These are phyloP conservation scores for Gossypium rotundifolium DNA, from an alignment of 345 rosid genomes.

Conservation along the genomic window DNA sequence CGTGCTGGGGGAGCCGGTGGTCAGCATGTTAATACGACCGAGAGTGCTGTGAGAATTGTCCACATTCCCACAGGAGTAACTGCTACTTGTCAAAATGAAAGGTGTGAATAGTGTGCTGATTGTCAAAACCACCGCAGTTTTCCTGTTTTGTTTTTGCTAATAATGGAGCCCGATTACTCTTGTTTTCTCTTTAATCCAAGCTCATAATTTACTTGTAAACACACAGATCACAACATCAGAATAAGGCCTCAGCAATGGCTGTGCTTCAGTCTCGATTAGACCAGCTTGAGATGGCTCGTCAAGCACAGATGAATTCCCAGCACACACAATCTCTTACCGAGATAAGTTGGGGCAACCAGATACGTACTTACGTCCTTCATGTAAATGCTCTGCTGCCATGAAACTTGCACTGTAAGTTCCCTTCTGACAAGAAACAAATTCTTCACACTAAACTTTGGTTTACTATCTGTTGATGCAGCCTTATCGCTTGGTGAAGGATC, in stretches of 20 bases:
- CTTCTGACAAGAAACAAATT: neutral
- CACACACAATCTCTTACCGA: conserved; percentile 92
- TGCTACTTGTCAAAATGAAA: conserved; percentile 88
- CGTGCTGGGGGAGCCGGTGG: conserved; percentile 95
- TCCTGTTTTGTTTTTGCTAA: conserved; percentile 6
- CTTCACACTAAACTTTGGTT: neutral
- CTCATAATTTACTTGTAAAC: conserved; percentile 6
- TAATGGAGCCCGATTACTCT: neutral
- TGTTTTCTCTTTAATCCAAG: neutral
- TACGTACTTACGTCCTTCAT: conserved; percentile 82
- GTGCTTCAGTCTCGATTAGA: conserved; percentile 91
- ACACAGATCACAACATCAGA: conserved; percentile 73
- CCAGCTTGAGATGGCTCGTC: conserved; percentile 86
- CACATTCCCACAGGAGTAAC: conserved; percentile 91
- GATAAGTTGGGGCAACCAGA: conserved; percentile 93
- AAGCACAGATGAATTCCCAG: conserved; percentile 79
- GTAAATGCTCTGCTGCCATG: conserved; percentile 33
- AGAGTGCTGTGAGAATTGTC: conserved; percentile 89
- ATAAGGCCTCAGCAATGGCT: conserved; percentile 93
- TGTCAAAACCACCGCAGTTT: neutral
- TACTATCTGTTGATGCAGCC: conserved; percentile 42
- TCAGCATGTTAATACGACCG: conserved; percentile 86
- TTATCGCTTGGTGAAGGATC: conserved; percentile 92
- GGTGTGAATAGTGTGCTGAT: conserved; percentile 30
- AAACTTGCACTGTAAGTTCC: conserved; percentile 4